A percentile compares a stretch with the other conserved stretches of the same genome.
Conservation (phyloP, 2,329 filamentous ascomycete genomes). For the Hyphodiscus sp. region DNA sequence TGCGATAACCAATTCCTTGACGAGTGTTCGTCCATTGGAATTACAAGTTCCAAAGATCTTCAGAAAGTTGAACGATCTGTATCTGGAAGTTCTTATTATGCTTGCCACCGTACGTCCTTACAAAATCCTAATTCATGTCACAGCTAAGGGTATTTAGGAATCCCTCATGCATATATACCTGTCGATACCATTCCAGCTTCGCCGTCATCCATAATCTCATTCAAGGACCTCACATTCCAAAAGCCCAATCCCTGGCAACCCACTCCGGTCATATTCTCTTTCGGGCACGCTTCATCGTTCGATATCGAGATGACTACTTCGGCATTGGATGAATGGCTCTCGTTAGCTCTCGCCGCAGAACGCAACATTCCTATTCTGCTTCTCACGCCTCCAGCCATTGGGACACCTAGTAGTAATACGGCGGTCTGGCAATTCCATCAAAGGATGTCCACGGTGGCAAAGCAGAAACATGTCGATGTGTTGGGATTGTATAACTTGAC, state of each 20-base stretch:
- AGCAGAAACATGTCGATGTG: slow-evolving; percentile 33
- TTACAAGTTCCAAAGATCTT: slow-evolving; percentile 20
- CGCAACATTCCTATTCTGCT: slow-evolving; percentile 37
- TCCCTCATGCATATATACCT: slow-evolving; percentile 33
- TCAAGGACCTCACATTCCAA: slow-evolving; percentile 28
- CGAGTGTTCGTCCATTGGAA: slow-evolving; percentile 27
- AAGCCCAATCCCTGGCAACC: slow-evolving; percentile 32
- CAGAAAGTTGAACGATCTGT: slow-evolving; percentile 11
- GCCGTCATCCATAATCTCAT: slow-evolving; percentile 22
- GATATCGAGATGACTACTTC: slow-evolving; percentile 25
- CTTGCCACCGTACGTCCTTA: slow-evolving; percentile 11
- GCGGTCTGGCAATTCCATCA: slow-evolving; percentile 33
- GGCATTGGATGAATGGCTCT: slow-evolving; percentile 36
- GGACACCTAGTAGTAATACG: neutral
- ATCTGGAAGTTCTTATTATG: slow-evolving; percentile 12
- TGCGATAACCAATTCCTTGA: slow-evolving; percentile 37
- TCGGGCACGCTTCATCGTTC: slow-evolving; percentile 27
- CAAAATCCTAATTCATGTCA: neutral
- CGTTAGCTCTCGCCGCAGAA: slow-evolving; percentile 30
- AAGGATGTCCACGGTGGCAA: slow-evolving; percentile 30
- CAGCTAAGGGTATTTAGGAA: slow-evolving; percentile 19
- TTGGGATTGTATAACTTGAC: slow-evolving; percentile 39
- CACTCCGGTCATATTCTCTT: slow-evolving; percentile 35
- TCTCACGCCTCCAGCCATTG: slow-evolving; percentile 34
- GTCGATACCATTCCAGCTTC: slow-evolving; percentile 29